phyloP scores from a whole-genome alignment of 139 green algal genomes.

The Nannochloris sp. region DNA sequence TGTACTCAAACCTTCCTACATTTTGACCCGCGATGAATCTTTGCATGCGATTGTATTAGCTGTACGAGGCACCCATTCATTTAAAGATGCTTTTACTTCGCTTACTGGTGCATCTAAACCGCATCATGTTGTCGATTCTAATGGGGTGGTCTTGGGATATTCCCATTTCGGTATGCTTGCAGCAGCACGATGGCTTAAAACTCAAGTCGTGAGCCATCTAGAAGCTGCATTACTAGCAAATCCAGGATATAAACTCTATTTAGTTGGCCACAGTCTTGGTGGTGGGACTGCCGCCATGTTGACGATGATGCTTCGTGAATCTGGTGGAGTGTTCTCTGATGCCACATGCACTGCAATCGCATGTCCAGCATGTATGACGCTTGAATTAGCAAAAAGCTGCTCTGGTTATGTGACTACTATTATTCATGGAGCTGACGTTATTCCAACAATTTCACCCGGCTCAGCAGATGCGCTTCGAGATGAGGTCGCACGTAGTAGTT shows the following conservation, averaged over 20 bases:
- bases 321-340: constrained; percentile 30
- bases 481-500: constrained; percentile 39
- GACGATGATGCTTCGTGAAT: constrained; percentile 74
- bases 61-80: constrained; percentile 72
- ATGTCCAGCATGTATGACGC: constrained; percentile 77
- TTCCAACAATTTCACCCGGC: constrained; percentile 38
- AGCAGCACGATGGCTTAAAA: constrained; percentile 67
- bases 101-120: constrained; percentile 70
- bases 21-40: constrained; percentile 52
- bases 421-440: constrained; percentile 72
- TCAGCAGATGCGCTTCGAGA: constrained; percentile 38
- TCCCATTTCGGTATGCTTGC: constrained; percentile 87
- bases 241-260: constrained; percentile 19
- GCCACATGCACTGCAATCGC: constrained; percentile 68
- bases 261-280: constrained; percentile 76
- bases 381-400: constrained; percentile 67
- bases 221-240: constrained; percentile 38
- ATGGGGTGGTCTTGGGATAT: constrained; percentile 70
- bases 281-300: constrained; percentile 78
- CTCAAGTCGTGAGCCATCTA: constrained; percentile 34
- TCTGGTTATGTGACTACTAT: constrained; percentile 68
- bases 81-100: constrained; percentile 75
- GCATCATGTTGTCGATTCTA: constrained; percentile 63
- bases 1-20: constrained; percentile 71
- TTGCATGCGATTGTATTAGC: constrained; percentile 58